These are phyloP conservation scores for Debaryomyces robertsiae DNA, from an alignment of 1,139 yeast genomes.

Conservation along the genomic window DNA sequence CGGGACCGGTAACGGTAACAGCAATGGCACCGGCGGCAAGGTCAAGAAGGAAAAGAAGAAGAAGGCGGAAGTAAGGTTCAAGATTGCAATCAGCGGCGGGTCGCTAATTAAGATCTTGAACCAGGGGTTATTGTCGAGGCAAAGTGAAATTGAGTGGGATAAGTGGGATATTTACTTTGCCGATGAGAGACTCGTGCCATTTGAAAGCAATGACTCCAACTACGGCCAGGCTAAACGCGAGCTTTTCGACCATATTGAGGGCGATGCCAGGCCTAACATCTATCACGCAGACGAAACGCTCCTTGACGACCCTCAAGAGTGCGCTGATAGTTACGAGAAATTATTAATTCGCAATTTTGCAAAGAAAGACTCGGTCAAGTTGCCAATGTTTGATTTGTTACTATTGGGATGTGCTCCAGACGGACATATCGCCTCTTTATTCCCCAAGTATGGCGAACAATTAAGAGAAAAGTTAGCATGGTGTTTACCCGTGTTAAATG, in stretches of 20 bases:
- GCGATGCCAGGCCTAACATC: slow-evolving; percentile 63
- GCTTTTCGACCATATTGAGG: slow-evolving; percentile 67
- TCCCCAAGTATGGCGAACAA: slow-evolving; percentile 85
- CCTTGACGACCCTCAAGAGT: slow-evolving; percentile 85
- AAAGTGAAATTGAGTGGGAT: slow-evolving; percentile 79
- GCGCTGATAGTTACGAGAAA: slow-evolving; percentile 92
- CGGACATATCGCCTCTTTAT: slow-evolving; percentile 94
- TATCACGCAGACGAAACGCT: slow-evolving; percentile 81
- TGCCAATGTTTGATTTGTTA: slow-evolving; percentile 91
- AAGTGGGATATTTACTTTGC: slow-evolving; percentile 97
- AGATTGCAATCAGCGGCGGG: slow-evolving; percentile 92
- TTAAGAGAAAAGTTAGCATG: slow-evolving; percentile 91
- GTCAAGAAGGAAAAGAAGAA: slow-evolving; percentile 38
- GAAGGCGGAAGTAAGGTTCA: slow-evolving; percentile 66
- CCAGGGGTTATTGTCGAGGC: slow-evolving; percentile 76
- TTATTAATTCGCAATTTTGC: slow-evolving; percentile 86
- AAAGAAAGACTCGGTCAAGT: slow-evolving; percentile 91
- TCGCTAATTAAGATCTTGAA: slow-evolving; percentile 82
- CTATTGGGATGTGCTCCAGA: slow-evolving; percentile 97
- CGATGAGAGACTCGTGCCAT: slow-evolving; percentile 93
- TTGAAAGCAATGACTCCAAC: slow-evolving; percentile 79
- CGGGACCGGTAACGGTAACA: slow-evolving; percentile 10
- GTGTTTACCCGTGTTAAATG: slow-evolving; percentile 92
- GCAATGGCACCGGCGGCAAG: slow-evolving; percentile 9
- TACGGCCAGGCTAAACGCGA: slow-evolving; percentile 86